A percentile compares a stretch with the other conserved stretches of the same genome.
Evolutionary conservation across 495 filamentous ascomycete genomes (phyloP).

Genomic region (Chaetomium tenue): DNA sequence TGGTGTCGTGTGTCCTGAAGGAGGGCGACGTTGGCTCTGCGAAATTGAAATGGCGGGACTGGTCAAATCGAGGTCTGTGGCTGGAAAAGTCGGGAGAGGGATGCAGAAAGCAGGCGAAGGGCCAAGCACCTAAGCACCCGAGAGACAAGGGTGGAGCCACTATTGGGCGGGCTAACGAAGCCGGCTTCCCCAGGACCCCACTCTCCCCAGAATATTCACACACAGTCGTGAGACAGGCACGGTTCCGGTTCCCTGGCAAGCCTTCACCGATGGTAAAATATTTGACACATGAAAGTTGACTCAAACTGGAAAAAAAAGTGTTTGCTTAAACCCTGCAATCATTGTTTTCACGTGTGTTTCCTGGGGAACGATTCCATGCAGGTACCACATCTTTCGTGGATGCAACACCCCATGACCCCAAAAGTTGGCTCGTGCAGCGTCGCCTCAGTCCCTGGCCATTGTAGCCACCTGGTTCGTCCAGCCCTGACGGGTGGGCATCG

Average conservation of each 20-base stretch:
- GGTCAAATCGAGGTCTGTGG: constrained; percentile 26
- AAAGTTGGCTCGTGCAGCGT: constrained; percentile 9
- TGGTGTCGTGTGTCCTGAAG: constrained; percentile 15
- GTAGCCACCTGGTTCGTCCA: constrained; percentile 13
- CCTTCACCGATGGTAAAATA: not conserved
- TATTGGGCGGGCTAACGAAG: constrained; percentile 1
- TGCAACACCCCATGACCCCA: not conserved
- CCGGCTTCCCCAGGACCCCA: constrained; percentile 6
- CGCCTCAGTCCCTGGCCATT: not conserved
- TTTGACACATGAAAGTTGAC: not conserved
- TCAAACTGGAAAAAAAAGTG: not conserved
- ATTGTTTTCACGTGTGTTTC: no score
- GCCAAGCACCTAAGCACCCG: constrained; percentile 2
- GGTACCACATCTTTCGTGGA: not conserved
- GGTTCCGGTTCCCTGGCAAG: not conserved
- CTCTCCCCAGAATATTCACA: not conserved
- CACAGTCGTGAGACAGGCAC: not conserved
- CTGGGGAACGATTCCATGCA: not conserved
- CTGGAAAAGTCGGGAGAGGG: constrained; percentile 33
- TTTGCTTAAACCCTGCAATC: not conserved
- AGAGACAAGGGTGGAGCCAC: constrained; percentile 3
- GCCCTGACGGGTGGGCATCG: not conserved
- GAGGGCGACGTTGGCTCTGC: constrained; percentile 20
- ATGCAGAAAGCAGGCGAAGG: constrained; percentile 4
- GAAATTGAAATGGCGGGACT: constrained; percentile 34